Base-by-base conservation (phyloP, 2,329 filamentous ascomycete genomes). In the Alternaria conjuncta region DNA sequence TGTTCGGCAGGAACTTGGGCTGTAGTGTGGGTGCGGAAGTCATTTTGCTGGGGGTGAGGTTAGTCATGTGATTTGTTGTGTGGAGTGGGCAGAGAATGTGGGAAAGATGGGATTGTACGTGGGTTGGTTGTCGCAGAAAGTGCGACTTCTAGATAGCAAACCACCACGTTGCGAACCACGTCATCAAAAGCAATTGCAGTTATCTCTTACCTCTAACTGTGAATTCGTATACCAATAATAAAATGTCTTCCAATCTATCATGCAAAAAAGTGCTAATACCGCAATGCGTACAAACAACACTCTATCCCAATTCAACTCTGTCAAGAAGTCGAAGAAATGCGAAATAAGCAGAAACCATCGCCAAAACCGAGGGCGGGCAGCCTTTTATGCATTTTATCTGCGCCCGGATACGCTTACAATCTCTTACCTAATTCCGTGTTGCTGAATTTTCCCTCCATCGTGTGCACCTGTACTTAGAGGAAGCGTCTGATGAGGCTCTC, bases 1-100 rank as follows among this genome's bases (percentile, higher is more conserved):
- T 88, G 77, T 90, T 86, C 68, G 90, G 86, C 72, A 98, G 90
- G 84, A 97, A 98, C 77, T 91, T 94, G 64, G 88, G 86, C 53
- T 84, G 77, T 65, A 89, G 85, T 7, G 87, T 87, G 5, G 88
- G 85, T 30, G 88, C 86, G 59, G 82, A 81, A 32, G 85, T 86
- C 85, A 87, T 87, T 61, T 54, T 63, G 50, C 61, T 69, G 23
- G 8, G 13, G 44, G 18, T 13, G 6, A 5, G 30, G 43, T 66
- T 51, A 66, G 55, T 51, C 5, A 47, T 43, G 32, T 15, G 9
- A 32, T 43, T 13, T 26, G 55, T 51, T 15, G 13, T 30, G 44
- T 11, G 41, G 5, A 18, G 11, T 23, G 28, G 45, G 15, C 4
- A 21, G 28, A 44, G 3, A 0, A 0, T 41, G 36, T 41, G 32